Conservation (phyloP, 2,329 filamentous ascomycete genomes). For the Hypoxylon sp. region DNA sequence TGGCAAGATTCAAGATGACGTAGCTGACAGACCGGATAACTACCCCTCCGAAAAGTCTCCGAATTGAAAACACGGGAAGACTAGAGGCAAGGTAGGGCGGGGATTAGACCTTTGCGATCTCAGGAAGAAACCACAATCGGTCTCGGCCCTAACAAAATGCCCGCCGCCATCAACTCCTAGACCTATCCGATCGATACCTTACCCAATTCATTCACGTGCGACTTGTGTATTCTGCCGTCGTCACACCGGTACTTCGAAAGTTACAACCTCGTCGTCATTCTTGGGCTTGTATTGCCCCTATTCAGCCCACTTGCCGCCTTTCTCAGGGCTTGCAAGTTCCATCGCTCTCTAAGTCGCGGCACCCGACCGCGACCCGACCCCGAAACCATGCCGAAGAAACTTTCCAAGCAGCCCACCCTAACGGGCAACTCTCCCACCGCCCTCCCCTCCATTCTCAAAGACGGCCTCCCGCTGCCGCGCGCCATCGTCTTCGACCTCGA, state of each 20-base stretch:
- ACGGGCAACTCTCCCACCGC: conserved; percentile 48
- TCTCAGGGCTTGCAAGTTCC: not conserved
- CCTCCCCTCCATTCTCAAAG: conserved; percentile 62
- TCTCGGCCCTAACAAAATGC: conserved; percentile 28
- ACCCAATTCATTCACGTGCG: conserved; percentile 6
- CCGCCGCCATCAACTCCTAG: conserved; percentile 8
- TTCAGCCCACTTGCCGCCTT: not conserved
- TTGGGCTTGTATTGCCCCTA: not conserved
- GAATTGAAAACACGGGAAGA: conserved; percentile 14
- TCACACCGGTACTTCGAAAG: conserved; percentile 15
- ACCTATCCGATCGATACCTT: conserved; percentile 5
- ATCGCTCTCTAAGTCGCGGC: too few species aligned
- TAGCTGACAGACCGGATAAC: conserved; percentile 19
- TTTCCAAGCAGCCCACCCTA: conserved; percentile 51
- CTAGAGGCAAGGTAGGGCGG: not conserved
- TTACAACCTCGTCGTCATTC: not conserved
- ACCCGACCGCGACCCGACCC: not conserved
- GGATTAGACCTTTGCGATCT: conserved; percentile 8
- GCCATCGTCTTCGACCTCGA: conserved; percentile 95
- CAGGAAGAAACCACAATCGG: conserved; percentile 12
- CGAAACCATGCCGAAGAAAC: conserved; percentile 47
- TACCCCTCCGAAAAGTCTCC: conserved; percentile 27
- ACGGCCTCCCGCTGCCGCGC: conserved; percentile 79
- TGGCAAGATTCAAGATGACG: conserved; percentile 25
- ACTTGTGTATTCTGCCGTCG: not conserved